These are phyloP conservation scores for Amphicarpaea edgeworthii DNA, from an alignment of 306 rosid species.

Conservation along the genomic window DNA sequence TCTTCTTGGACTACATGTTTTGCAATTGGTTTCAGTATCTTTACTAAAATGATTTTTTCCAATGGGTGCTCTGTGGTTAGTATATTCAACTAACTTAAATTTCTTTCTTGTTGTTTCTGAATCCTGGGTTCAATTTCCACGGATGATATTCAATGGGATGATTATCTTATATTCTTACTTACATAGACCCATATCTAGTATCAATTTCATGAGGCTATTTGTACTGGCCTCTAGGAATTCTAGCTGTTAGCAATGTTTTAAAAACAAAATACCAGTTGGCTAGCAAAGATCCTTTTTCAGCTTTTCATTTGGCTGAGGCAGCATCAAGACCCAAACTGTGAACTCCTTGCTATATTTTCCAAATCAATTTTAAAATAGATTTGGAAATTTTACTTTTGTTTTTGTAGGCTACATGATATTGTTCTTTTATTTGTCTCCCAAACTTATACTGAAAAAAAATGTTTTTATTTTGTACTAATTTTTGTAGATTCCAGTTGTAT, in stretches of 20 bases:
- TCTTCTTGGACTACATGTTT: constrained; percentile 2
- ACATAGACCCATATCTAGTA: neutral
- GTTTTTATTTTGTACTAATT: constrained; percentile 18
- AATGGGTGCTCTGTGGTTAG: neutral
- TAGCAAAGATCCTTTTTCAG: constrained; percentile 3
- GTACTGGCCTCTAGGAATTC: constrained; percentile 9
- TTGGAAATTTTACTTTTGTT: constrained; percentile 4
- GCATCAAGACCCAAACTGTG: constrained; percentile 2
- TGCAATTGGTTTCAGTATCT: constrained; percentile 4
- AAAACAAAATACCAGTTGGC: constrained; percentile 9
- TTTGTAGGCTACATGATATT: neutral
- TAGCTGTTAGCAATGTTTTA: constrained; percentile 27
- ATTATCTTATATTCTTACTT: constrained; percentile 23
- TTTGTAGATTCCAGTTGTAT: constrained; percentile 82
- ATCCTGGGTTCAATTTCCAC: constrained; percentile 18
- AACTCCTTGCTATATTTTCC: constrained; percentile 11
- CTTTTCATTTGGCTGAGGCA: constrained; percentile 14
- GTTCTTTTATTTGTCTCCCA: neutral
- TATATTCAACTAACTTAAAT: neutral
- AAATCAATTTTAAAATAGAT: constrained; percentile 10
- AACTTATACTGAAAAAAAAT: neutral
- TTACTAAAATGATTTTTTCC: neutral
- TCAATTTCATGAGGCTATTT: constrained; percentile 27
- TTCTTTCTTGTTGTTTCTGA: constrained; percentile 25
- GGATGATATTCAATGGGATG: constrained; percentile 2